A percentile compares a stretch with the other conserved stretches of the same genome.
phyloP scores from a whole-genome alignment of 2,329 filamentous ascomycete species.

The Pezicula neosporulosa region DNA sequence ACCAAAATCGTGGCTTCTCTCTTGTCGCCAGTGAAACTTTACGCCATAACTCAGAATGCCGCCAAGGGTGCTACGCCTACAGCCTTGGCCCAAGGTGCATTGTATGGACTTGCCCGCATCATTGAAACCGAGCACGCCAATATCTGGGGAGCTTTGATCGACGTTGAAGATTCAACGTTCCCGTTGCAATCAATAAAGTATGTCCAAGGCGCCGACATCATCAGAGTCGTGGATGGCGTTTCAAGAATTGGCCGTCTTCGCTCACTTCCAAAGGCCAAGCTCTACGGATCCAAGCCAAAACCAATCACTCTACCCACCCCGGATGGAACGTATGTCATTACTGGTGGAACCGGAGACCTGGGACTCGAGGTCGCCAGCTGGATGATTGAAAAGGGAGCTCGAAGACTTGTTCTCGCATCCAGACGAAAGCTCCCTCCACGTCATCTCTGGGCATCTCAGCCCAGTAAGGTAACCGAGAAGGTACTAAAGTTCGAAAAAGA shows the following conservation, averaged over 20 bases:
- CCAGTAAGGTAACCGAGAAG: conserved; percentile 16
- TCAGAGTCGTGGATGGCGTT: conserved; percentile 36
- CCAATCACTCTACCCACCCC: background rate
- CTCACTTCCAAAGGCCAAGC: conserved; percentile 17
- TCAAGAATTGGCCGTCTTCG: conserved; percentile 30
- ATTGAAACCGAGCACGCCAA: conserved; percentile 35
- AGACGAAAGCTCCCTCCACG: conserved; percentile 33
- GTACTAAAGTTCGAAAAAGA: conserved; percentile 29
- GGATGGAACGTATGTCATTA: conserved; percentile 40
- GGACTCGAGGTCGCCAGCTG: conserved; percentile 34
- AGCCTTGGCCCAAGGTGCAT: background rate
- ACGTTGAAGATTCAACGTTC: conserved; percentile 28
- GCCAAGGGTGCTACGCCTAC: background rate
- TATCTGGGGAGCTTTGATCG: conserved; percentile 34
- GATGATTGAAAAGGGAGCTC: conserved; percentile 35
- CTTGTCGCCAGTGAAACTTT: background rate
- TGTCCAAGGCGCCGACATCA: conserved; percentile 31
- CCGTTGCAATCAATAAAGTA: conserved; percentile 35
- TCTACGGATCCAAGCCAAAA: background rate
- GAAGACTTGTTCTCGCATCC: conserved; percentile 36
- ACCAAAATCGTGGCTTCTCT: background rate
- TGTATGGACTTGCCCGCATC: conserved; percentile 32
- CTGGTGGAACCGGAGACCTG: conserved; percentile 37
- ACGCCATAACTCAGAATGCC: background rate
- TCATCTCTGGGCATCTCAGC: conserved; percentile 23